Evolutionary conservation across 2,329 filamentous ascomycete genomes (phyloP).

Genomic region (Phoma sp.): DNA sequence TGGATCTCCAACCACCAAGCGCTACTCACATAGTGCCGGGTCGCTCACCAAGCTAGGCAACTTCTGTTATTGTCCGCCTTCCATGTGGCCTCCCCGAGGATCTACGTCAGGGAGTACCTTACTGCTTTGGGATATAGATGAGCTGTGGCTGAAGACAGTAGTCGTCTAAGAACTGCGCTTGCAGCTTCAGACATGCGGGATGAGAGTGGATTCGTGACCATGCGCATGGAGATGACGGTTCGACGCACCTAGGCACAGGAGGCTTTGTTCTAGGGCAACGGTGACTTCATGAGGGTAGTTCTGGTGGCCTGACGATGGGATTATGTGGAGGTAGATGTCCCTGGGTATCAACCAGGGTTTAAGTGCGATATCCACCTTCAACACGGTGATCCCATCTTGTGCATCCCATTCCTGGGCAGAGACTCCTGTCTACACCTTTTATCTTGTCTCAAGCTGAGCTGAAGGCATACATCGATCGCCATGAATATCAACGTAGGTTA

Average conservation of each 20-base stretch:
- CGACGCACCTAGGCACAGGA: not conserved
- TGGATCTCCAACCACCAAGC: slow-evolving; percentile 1
- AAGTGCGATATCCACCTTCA: no score
- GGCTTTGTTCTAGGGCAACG: not conserved
- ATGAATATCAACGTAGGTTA: slow-evolving; percentile 17
- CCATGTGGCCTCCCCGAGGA: slow-evolving; percentile 7
- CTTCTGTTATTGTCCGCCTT: not conserved
- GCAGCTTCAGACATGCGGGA: not conserved
- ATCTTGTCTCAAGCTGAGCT: not conserved
- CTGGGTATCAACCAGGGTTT: not conserved
- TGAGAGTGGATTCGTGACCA: not conserved
- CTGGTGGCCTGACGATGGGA: no score
- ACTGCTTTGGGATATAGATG: not conserved
- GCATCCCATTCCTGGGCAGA: not conserved
- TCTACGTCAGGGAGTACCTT: slow-evolving; percentile 7
- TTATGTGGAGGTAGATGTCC: not conserved
- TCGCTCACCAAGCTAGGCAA: not conserved
- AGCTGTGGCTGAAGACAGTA: slow-evolving; percentile 1
- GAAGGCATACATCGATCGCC: not conserved
- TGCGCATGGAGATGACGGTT: slow-evolving; percentile 6
- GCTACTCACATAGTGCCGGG: slow-evolving; percentile 1
- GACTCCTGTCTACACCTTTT: not conserved
- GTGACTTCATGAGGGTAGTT: slow-evolving; percentile 8
- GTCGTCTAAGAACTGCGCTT: slow-evolving; percentile 4
- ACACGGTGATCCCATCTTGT: not conserved